Evolutionary conservation across 169 alveolate species (phyloP), one percentile per base, ranked within the genome.

Genomic region (Pseudocohnilembus persalinus): DNA sequence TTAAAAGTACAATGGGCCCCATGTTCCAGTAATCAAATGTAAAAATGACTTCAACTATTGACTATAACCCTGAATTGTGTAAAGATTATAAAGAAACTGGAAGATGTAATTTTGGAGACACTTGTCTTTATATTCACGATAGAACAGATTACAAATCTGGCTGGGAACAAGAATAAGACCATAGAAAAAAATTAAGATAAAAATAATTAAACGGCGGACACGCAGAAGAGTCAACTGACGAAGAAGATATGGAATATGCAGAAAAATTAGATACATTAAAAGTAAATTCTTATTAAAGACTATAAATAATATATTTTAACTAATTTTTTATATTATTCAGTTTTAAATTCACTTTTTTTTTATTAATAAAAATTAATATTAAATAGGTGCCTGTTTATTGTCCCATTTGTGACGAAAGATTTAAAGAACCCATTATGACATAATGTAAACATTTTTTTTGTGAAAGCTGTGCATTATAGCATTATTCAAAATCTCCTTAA

Each of bases 31-130:
- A 97, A 31, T 90, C 97, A 64, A 96, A 96, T 89, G 96, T 98
- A 33, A 95, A 98, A 87, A 90, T 97, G 74, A 97, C 99, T 29
- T 91, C 96, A 79, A 92, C 98, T 83, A 93, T 98, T 74, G 99
- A 98, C 92, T 98, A 97, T 92, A 98, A 98, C 73, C 99, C 99
- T 15, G 99, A 97, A 79, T 88, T 98, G 32, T 98, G 99, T 90
- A 98, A 98, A 88, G 99, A 98, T 92, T 98, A 94, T 89, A 97
- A 97, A 88, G 99, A 98, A 83, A 97, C 99, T 25, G 99, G 99
- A 15, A 96, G 97, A 91, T 98, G 99, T 85, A 99, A 99, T 0
- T 98, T 96, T 89, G 99, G 99, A 72, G 99, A 98, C 78, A 95
- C 99, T 49, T 98, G 99, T 90, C 95, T 96, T 82, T 98, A 97